Percentiles rank a stretch among this genome's conserved stretches.
Evolutionary conservation across 2,329 filamentous ascomycete species (phyloP).

Genomic region (Neonectria punicea): DNA sequence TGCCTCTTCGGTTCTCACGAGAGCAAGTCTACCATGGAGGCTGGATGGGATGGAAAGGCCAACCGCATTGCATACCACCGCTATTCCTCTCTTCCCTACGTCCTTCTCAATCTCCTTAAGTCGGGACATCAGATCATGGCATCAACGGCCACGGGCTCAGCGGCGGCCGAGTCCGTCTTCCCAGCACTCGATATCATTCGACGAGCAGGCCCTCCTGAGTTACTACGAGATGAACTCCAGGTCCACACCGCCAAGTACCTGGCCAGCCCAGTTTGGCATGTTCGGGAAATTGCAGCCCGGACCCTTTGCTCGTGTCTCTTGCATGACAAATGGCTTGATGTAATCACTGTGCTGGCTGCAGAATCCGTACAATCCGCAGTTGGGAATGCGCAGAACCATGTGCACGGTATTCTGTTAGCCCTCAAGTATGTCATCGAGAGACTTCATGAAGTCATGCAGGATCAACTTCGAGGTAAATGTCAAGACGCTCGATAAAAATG

Average conservation of each 20-base stretch:
- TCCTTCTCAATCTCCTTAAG: slow-evolving; percentile 71
- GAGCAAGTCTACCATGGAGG: slow-evolving; percentile 70
- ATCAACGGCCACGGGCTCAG: slow-evolving; percentile 46
- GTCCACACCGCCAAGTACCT: slow-evolving; percentile 70
- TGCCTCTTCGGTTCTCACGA: slow-evolving; percentile 80
- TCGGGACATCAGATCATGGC: slow-evolving; percentile 59
- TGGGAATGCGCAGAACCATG: slow-evolving; percentile 57
- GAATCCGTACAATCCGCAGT: slow-evolving; percentile 41
- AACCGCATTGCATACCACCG: slow-evolving; percentile 76
- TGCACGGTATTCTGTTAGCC: slow-evolving; percentile 69
- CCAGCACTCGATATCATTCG: slow-evolving; percentile 85
- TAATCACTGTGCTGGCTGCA: slow-evolving; percentile 52
- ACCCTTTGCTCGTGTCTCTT: slow-evolving; percentile 74
- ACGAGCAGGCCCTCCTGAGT: slow-evolving; percentile 73
- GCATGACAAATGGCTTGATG: slow-evolving; percentile 59
- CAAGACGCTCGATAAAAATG: neutral
- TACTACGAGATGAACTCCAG: slow-evolving; percentile 65
- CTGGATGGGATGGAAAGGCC: slow-evolving; percentile 71
- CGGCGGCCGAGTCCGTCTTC: slow-evolving; percentile 77
- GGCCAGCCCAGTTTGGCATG: slow-evolving; percentile 79
- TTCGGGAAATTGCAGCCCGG: slow-evolving; percentile 82
- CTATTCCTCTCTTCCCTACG: slow-evolving; percentile 71
- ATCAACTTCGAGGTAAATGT: slow-evolving; percentile 55
- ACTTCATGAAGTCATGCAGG: slow-evolving; percentile 58
- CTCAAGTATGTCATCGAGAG: slow-evolving; percentile 67